A percentile compares a stretch with the other conserved stretches of the same genome.
These are phyloP conservation scores for Periglandula ipomoeae DNA, from an alignment of 2,329 filamentous ascomycete species.

Conservation along the genomic window DNA sequence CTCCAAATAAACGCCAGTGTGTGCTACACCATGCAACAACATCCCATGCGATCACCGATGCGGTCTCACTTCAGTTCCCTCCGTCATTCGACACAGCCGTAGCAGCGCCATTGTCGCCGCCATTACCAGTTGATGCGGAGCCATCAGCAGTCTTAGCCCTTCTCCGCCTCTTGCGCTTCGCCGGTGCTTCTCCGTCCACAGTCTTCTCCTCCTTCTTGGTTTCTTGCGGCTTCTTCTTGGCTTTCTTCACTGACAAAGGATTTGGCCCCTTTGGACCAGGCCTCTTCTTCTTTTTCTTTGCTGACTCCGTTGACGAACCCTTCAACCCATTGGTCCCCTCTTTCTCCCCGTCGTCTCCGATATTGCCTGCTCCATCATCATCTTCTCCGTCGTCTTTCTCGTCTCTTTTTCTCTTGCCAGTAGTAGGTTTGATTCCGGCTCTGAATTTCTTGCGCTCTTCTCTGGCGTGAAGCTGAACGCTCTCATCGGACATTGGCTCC, in stretches of 20 bases:
- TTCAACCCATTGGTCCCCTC: conserved; percentile 9
- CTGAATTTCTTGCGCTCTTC: conserved; percentile 71
- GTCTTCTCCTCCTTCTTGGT: conserved; percentile 18
- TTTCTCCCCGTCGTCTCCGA: conserved; percentile 27
- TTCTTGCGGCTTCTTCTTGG: conserved; percentile 40
- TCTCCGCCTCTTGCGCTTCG: conserved; percentile 23
- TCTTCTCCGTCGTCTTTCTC: conserved; percentile 25
- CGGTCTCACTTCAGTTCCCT: not conserved
- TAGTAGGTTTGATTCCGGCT: conserved; percentile 50
- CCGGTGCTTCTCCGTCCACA: conserved; percentile 14
- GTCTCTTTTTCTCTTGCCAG: conserved; percentile 43
- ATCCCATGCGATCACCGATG: not conserved
- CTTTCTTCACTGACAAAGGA: conserved; percentile 61
- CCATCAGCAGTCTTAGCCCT: conserved; percentile 17
- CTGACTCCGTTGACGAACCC: conserved; percentile 16
- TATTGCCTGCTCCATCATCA: conserved; percentile 24
- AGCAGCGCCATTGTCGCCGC: conserved; percentile 8
- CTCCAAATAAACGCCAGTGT: not conserved
- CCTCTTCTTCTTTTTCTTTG: conserved; percentile 46
- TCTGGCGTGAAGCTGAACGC: conserved; percentile 50
- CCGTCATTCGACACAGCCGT: not conserved
- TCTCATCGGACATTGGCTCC: conserved; percentile 64
- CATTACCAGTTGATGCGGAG: conserved; percentile 3
- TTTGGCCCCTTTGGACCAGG: conserved; percentile 62
- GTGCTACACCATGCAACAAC: not conserved